Conservation (phyloP, 495 filamentous ascomycete genomes). For the Penicillium chermesinum region DNA sequence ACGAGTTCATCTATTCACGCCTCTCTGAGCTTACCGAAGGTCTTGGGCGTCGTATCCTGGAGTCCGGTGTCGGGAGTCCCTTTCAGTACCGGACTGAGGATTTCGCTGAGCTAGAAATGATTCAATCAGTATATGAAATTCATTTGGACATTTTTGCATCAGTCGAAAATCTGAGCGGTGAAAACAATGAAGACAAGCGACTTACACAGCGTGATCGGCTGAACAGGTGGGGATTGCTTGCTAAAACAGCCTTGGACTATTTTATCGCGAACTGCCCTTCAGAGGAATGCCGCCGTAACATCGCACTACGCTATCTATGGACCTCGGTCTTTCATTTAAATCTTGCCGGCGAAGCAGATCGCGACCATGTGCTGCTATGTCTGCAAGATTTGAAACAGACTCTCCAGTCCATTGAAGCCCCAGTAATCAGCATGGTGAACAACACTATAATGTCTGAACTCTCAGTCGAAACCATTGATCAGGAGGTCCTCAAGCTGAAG, state of each 20-base stretch:
- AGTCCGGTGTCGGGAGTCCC: conserved; percentile 7
- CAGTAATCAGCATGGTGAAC: conserved; percentile 67
- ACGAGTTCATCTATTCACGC: conserved; percentile 61
- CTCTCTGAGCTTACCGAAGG: conserved; percentile 41
- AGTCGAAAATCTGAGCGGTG: conserved; percentile 69
- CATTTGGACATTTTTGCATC: conserved; percentile 80
- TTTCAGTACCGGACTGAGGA: conserved; percentile 27
- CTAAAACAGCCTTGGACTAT: conserved; percentile 55
- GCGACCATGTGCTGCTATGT: conserved; percentile 75
- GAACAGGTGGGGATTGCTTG: conserved; percentile 68
- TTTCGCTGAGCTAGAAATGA: conserved; percentile 46
- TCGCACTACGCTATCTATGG: conserved; percentile 71
- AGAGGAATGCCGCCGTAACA: conserved; percentile 20
- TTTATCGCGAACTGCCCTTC: conserved; percentile 34
- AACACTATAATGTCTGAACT: conserved; percentile 87
- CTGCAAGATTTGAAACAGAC: conserved; percentile 64
- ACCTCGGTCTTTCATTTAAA: conserved; percentile 70
- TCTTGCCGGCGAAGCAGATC: conserved; percentile 58
- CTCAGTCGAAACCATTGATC: conserved; percentile 71
- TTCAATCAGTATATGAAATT: conserved; percentile 79
- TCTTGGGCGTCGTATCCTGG: conserved; percentile 32
- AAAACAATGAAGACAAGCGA: conserved; percentile 54
- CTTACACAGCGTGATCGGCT: conserved; percentile 62
- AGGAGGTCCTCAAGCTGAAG: conserved; percentile 84
- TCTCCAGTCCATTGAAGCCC: conserved; percentile 34